Percentiles rank a stretch among this genome's conserved stretches.
Evolutionary conservation across 495 filamentous ascomycete genomes (phyloP).

Genomic region (Daldinia loculata): DNA sequence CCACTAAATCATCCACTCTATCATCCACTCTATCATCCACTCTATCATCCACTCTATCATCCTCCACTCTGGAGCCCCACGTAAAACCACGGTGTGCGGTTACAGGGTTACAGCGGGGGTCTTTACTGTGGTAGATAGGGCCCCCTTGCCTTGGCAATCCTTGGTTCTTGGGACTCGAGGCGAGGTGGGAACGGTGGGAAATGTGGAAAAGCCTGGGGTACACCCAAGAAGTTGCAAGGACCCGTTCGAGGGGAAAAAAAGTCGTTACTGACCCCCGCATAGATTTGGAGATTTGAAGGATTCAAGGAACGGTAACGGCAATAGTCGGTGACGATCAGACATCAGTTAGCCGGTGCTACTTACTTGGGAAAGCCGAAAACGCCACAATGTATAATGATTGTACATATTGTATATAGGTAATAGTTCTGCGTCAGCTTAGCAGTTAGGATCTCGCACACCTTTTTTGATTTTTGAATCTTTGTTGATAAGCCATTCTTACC

Average conservation of each 20-base stretch:
- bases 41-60: too few relatives aligned
- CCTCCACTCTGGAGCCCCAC: background rate
- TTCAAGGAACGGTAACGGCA: background rate
- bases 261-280: slow-evolving; percentile 21
- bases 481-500: background rate
- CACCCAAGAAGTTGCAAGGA: background rate
- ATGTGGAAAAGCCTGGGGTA: slow-evolving; percentile 5
- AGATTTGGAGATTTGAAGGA: slow-evolving; percentile 11
- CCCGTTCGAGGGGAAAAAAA: background rate
- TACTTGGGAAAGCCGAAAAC: slow-evolving; percentile 33
- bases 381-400: background rate
- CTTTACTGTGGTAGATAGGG: background rate
- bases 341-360: slow-evolving; percentile 19
- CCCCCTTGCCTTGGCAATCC: background rate
- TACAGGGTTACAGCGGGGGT: slow-evolving; percentile 11
- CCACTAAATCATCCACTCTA: slow-evolving; percentile 36
- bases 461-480: background rate
- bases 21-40: background rate
- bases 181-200: slow-evolving; percentile 8
- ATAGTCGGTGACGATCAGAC: slow-evolving; percentile 27
- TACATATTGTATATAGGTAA: background rate
- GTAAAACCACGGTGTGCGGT: slow-evolving; percentile 9
- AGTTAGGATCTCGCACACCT: background rate
- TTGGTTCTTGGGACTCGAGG: slow-evolving; percentile 10
- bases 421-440: background rate